A percentile compares a stretch with the other conserved stretches of the same genome.
Conservation (phyloP, 192 early-diverging fungal species). For the Radiomyces spectabilis region DNA sequence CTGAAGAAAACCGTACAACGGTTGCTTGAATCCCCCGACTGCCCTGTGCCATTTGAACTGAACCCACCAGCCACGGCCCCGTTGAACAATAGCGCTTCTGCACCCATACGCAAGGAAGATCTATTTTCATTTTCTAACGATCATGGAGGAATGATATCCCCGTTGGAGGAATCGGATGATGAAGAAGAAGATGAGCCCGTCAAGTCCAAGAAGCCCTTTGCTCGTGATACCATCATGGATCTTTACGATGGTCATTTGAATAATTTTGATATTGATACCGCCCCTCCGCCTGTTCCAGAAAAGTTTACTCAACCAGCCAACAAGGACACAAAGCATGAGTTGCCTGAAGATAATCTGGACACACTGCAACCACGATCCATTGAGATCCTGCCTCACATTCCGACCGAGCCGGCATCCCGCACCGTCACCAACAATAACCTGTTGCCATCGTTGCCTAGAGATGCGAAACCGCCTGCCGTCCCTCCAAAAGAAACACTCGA, state of each 20-base stretch:
- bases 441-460: no score
- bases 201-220: no score
- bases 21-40: no score
- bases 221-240: slow-evolving; percentile 16
- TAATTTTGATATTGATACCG: slow-evolving; percentile 5
- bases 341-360: background rate
- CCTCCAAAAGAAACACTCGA: background rate
- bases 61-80: no score
- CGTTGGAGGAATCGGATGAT: slow-evolving; percentile 7
- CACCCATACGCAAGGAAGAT: background rate
- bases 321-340: background rate
- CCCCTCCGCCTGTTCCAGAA: background rate
- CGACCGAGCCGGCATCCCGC: background rate
- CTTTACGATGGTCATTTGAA: slow-evolving; percentile 7
- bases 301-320: background rate
- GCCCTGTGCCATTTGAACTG: no score
- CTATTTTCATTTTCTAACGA: background rate
- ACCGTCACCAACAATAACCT: no score
- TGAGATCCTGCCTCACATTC: slow-evolving; percentile 13
- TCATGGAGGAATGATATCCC: background rate
- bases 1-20: background rate
- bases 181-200: slow-evolving; percentile 13
- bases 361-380: slow-evolving; percentile 7
- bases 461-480: background rate
- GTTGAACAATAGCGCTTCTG: no score